Percentiles rank a stretch among this genome's conserved stretches.
phyloP scores from a whole-genome alignment of 805 yeast genomes.

The Yamadazyma sp. region DNA sequence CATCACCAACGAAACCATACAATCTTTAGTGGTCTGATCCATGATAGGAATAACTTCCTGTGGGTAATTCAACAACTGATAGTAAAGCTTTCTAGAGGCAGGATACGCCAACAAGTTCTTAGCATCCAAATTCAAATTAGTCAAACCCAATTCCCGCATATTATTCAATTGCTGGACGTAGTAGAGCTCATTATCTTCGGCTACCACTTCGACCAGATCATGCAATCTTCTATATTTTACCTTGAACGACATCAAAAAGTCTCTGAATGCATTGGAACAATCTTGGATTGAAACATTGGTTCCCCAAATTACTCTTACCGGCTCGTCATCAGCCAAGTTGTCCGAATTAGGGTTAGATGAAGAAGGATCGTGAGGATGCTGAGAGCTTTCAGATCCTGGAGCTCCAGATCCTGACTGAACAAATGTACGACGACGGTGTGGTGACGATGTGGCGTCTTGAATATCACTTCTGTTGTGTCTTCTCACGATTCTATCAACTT shows the following conservation, averaged over 20 bases:
- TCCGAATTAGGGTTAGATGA: slow-evolving; percentile 33
- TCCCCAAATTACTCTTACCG: slow-evolving; percentile 95
- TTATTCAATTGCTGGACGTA: slow-evolving; percentile 72
- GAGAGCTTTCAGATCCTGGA: slow-evolving; percentile 7
- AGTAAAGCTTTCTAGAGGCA: slow-evolving; percentile 73
- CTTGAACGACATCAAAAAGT: slow-evolving; percentile 82
- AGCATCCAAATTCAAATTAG: slow-evolving; percentile 84
- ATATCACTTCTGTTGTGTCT: slow-evolving; percentile 75
- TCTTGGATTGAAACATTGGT: slow-evolving; percentile 93
- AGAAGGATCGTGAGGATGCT: slow-evolving; percentile 12
- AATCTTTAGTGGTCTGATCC: slow-evolving; percentile 94
- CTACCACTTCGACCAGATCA: slow-evolving; percentile 39
- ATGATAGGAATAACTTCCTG: slow-evolving; percentile 96
- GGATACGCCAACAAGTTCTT: slow-evolving; percentile 74
- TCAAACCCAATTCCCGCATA: slow-evolving; percentile 75
- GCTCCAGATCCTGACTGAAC: slow-evolving; percentile 34
- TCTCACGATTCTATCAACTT: slow-evolving; percentile 43
- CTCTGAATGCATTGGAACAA: slow-evolving; percentile 74
- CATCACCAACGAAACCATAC: slow-evolving; percentile 71
- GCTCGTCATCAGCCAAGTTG: slow-evolving; percentile 50
- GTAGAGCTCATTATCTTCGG: slow-evolving; percentile 67
- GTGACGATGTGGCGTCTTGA: slow-evolving; percentile 69
- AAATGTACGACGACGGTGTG: slow-evolving; percentile 61
- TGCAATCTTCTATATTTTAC: slow-evolving; percentile 62
- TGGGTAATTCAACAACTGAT: slow-evolving; percentile 88